Evolutionary conservation across 2,329 filamentous ascomycete genomes (phyloP), one percentile per base, ranked within the genome.

Genomic region (Furcasterigmium sp.): DNA sequence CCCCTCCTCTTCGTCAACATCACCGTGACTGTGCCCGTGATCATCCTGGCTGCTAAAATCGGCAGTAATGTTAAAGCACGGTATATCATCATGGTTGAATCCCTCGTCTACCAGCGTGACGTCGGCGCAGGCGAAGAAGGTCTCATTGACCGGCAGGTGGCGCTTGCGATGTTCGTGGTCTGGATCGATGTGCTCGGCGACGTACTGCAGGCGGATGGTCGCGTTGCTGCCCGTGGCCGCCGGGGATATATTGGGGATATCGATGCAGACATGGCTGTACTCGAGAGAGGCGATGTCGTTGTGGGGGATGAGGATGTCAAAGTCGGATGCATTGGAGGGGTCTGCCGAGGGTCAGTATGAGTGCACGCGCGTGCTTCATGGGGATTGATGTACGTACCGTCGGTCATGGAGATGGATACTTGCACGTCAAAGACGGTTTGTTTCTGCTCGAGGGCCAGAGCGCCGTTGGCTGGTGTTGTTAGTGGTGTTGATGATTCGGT

Each of bases 121-220:
- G 56, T 68, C 64, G 41, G 64, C 63, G 48, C 64, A 68, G 37
- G 64, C 59, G 46, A 63, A 68, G 53, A 63, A 67, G 41, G 58
- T 63, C 49, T 64, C 55, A 45, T 60, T 59, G 40, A 36, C 20
- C 7, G 39, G 29, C n/a, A 21, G 21, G 20, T 41, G 39, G 9
- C 30, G 30, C 14, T 25, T 21, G 34, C 46, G 13, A 23, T 44
- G 39, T 9, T n/a, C 17, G 29, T 50, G 46, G 36, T 57, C 53
- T 7, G 54, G 56, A 30, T 52, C 56, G 46, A 61, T 56, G 44
- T 58, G 62, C 45, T 62, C 58, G 39, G 63, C 58, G 45, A 51
- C 57, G 54, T 69, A 69, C 43, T 58, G 58, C 44, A 69, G 54
- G 50, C 68, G 66, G 38, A 69, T 57, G 11, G 67, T 70, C 7